phyloP scores from a whole-genome alignment of 352 stramenopile species.

The Phytophthora pluvialis region DNA sequence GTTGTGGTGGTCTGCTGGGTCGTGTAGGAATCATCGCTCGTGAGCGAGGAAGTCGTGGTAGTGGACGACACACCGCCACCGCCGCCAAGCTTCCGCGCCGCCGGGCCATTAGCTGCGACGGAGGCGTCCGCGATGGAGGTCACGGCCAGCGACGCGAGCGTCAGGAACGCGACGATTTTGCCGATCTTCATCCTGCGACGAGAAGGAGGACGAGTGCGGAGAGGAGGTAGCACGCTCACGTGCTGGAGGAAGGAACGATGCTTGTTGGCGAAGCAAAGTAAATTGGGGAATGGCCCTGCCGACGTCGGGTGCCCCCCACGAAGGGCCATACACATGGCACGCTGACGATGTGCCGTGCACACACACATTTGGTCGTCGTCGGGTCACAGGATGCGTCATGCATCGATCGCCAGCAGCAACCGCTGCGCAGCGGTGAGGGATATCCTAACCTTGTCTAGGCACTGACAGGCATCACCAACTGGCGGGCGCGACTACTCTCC shows the following conservation, averaged over 20 bases:
- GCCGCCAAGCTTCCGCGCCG: conserved; percentile 24
- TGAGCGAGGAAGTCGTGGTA: conserved; percentile 19
- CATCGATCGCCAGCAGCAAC: conserved; percentile 12
- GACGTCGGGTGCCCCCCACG: not conserved
- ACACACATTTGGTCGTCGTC: conserved; percentile 17
- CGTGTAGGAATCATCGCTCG: conserved; percentile 27
- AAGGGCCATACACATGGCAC: not conserved
- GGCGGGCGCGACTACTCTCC: conserved; percentile 6
- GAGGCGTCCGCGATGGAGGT: conserved; percentile 27
- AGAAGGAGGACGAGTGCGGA: not conserved
- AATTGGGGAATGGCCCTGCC: conserved; percentile 27
- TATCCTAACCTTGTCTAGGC: conserved; percentile 8
- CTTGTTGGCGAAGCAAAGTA: conserved; percentile 31
- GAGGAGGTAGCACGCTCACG: conserved; percentile 22
- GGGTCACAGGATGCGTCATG: conserved; percentile 25
- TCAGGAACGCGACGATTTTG: conserved; percentile 33
- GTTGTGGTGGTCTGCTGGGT: conserved; percentile 14
- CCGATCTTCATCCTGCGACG: conserved; percentile 31
- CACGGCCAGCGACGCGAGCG: conserved; percentile 23
- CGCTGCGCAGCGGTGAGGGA: not conserved
- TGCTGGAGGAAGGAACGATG: conserved; percentile 25
- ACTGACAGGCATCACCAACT: conserved; percentile 16
- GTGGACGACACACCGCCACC: conserved; percentile 22
- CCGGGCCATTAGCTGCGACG: conserved; percentile 2
- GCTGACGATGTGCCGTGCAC: conserved; percentile 28